phyloP scores from a whole-genome alignment of 2,329 filamentous ascomycete genomes.

The Claviceps purpurea region DNA sequence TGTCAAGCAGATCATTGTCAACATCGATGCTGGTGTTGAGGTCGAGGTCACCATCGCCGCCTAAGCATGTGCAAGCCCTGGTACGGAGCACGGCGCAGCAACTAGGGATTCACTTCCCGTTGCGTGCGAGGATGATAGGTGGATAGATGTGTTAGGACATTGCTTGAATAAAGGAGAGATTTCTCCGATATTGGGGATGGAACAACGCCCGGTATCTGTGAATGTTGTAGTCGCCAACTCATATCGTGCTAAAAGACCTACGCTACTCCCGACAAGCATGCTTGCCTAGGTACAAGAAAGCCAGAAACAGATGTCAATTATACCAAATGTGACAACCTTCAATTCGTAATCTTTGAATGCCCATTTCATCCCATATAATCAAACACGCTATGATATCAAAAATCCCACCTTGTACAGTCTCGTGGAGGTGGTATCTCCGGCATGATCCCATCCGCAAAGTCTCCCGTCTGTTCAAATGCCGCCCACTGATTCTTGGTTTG shows the following conservation, averaged over 20 bases:
- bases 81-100: not conserved
- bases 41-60: constrained; percentile 87
- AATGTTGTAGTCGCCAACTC: not conserved
- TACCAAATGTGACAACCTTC: too few species aligned
- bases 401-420: constrained; percentile 63
- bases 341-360: not conserved
- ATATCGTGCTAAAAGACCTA: too few species aligned
- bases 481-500: constrained; percentile 50
- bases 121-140: not conserved
- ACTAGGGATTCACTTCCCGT: not conserved
- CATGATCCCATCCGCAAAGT: constrained; percentile 58
- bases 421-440: constrained; percentile 65
- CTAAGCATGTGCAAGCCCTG: constrained; percentile 29
- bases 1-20: constrained; percentile 93
- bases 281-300: too few species aligned
- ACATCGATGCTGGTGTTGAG: constrained; percentile 88
- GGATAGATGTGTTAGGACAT: not conserved
- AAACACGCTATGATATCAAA: constrained; percentile 32
- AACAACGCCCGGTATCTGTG: not conserved
- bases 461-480: constrained; percentile 49
- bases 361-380: not conserved
- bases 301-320: too few species aligned
- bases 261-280: too few species aligned
- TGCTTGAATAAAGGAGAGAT: constrained; percentile 1
- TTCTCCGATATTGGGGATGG: not conserved